Base-by-base conservation (phyloP, 2,329 filamentous ascomycete genomes). In the Cadophora sp. region DNA sequence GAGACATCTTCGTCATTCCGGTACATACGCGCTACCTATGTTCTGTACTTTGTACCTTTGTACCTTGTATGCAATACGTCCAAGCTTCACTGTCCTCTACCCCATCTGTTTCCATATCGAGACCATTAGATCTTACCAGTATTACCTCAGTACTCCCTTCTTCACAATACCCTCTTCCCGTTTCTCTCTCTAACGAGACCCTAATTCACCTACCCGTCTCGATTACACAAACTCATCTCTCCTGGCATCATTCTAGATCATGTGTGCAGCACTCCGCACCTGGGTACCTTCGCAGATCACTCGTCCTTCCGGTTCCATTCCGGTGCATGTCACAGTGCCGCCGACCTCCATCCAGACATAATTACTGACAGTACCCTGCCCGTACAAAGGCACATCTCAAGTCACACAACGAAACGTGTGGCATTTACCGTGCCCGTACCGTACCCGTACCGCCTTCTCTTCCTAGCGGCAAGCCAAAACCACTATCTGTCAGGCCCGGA, bases 221-320 rank as follows among this genome's bases (percentile, higher is more conserved):
- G 3, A 50, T 50, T 24, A 50, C 47, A 50, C 47, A 50, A 24
- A 13, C 47, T n/a, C 47, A 22, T 24, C n/a, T 50, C 47, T 50
- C 47, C 47, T 50, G 47, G 47, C 47, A 50, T 50, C 47, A 14
- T 50, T 50, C 47, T 50, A 50, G 47, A 50, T 50, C 47, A 50
- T 50, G 47, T 50, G 47, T 50, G 9, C 47, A 20, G 43, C 43
- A 45, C 43, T 13, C 7, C 3, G 41, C 41, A 6, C 4, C 16
- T 8, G 7, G 4, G 41, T 45, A 14, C 16, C 41, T 16, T n/a
- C 41, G 6, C 41, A 4, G 13, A 5, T n/a, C 41, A 9, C 7
- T 45, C 43, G 4, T 13, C 47, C 47, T 20, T 50, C 47, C n/a
- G 47, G n/a, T 50, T 50, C 47, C 13, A 22, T 50, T 24, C 47